These are phyloP conservation scores for Yamadazyma atlantica DNA, from an alignment of 1,139 yeast species.

Conservation along the genomic window DNA sequence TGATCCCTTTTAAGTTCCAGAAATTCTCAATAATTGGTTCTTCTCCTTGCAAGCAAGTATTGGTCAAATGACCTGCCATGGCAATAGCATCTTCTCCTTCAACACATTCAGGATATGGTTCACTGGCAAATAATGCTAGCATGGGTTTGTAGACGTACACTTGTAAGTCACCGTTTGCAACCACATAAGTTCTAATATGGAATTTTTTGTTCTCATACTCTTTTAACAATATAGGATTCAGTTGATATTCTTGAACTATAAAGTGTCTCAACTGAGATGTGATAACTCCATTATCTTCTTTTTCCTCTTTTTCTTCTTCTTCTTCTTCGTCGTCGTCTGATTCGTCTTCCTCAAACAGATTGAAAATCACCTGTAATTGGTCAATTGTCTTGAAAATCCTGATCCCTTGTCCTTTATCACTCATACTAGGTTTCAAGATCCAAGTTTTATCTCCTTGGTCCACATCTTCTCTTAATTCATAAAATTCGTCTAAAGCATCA, in stretches of 20 bases:
- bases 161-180: slow-evolving; percentile 67
- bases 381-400: slow-evolving; percentile 74
- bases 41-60: slow-evolving; percentile 79
- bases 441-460: slow-evolving; percentile 65
- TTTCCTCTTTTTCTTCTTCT: slow-evolving; percentile 31
- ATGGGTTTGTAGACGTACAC: slow-evolving; percentile 80
- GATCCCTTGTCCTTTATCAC: slow-evolving; percentile 96
- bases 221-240: slow-evolving; percentile 62
- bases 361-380: slow-evolving; percentile 79
- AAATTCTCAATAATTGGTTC: slow-evolving; percentile 62
- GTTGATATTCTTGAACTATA: slow-evolving; percentile 77
- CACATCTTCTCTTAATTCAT: slow-evolving; percentile 79
- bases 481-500: slow-evolving; percentile 88
- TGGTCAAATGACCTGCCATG: slow-evolving; percentile 79
- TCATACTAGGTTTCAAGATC: slow-evolving; percentile 95
- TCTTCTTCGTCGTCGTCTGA: slow-evolving; percentile 57
- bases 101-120: slow-evolving; percentile 36
- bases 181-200: slow-evolving; percentile 85
- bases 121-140: slow-evolving; percentile 75
- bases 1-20: slow-evolving; percentile 53
- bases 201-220: slow-evolving; percentile 72
- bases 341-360: slow-evolving; percentile 74
- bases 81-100: slow-evolving; percentile 35
- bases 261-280: slow-evolving; percentile 89
- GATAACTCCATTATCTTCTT: slow-evolving; percentile 57